phyloP scores from a whole-genome alignment of 257 asterid genomes.

The Ilex asprella region DNA sequence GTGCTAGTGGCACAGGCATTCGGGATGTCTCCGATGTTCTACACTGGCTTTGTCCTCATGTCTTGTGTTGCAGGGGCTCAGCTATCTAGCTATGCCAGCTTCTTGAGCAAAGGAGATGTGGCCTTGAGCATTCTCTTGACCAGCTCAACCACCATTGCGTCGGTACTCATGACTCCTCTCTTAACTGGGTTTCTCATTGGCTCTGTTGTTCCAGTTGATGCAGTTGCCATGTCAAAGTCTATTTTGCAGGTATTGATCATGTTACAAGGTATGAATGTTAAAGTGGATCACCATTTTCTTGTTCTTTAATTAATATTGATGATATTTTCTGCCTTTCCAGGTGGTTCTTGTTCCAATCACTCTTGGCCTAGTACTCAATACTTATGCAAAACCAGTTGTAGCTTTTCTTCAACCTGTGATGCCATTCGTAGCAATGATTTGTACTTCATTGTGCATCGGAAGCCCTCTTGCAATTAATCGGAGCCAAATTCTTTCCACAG shows the following conservation, averaged over 20 bases:
- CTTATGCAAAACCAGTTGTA: conserved; percentile 82
- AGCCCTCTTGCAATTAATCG: conserved; percentile 95
- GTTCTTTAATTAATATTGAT: conserved; percentile 2
- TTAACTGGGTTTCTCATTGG: conserved; percentile 91
- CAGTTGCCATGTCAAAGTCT: conserved; percentile 90
- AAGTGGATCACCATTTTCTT: neutral
- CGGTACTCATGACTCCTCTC: conserved; percentile 79
- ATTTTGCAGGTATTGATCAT: conserved; percentile 70
- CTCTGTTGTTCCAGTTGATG: conserved; percentile 95
- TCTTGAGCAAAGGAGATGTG: conserved; percentile 89
- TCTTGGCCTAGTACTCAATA: conserved; percentile 74
- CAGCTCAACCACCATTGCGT: conserved; percentile 85
- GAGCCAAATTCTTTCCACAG: conserved; percentile 71
- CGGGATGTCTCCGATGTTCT: conserved; percentile 74
- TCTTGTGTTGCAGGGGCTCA: conserved; percentile 98
- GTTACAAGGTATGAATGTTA: neutral
- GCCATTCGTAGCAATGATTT: conserved; percentile 93
- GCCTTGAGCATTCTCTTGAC: conserved; percentile 93
- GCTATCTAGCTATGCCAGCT: conserved; percentile 93
- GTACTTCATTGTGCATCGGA: conserved; percentile 94
- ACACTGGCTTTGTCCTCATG: conserved; percentile 81
- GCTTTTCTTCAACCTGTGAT: conserved; percentile 78
- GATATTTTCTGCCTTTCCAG: conserved; percentile 26
- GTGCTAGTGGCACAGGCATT: conserved; percentile 70
- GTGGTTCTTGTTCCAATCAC: conserved; percentile 88